Percentiles rank a stretch among this genome's conserved stretches.
These are phyloP conservation scores for Colletotrichum sansevieriae DNA, from an alignment of 2,329 filamentous ascomycete species.

Conservation along the genomic window DNA sequence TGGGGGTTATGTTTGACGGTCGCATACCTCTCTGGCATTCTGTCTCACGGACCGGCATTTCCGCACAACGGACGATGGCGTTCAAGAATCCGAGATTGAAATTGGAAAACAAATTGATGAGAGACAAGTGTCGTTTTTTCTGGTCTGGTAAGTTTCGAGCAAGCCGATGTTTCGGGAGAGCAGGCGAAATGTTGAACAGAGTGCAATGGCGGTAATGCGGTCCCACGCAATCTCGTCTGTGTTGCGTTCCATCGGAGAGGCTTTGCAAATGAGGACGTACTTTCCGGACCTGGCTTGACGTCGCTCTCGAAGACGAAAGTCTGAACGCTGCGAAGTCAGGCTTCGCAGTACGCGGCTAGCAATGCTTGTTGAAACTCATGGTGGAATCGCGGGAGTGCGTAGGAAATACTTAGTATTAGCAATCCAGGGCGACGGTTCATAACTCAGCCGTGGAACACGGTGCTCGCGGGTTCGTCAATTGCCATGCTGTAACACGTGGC, in stretches of 20 bases:
- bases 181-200: conserved; percentile 1
- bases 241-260: conserved; percentile 8
- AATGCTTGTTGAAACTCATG: too few species aligned
- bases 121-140: neutral
- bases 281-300: conserved; percentile 9
- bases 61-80: neutral
- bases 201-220: neutral
- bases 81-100: neutral
- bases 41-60: too few species aligned
- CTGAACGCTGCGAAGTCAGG: neutral
- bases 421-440: too few species aligned
- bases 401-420: too few species aligned
- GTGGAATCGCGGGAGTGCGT: too few species aligned
- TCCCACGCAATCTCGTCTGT: conserved; percentile 9
- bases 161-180: conserved; percentile 28
- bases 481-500: too few species aligned
- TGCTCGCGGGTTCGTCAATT: too few species aligned
- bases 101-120: neutral
- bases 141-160: conserved; percentile 19
- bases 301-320: neutral
- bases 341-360: too few species aligned
- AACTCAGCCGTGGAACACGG: too few species aligned
- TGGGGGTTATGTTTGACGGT: too few species aligned
- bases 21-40: too few species aligned
- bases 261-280: conserved; percentile 6